Evolutionary conservation across 495 filamentous ascomycete species (phyloP), one percentile per base, ranked within the genome.

Genomic region (Daldinia caldariorum): DNA sequence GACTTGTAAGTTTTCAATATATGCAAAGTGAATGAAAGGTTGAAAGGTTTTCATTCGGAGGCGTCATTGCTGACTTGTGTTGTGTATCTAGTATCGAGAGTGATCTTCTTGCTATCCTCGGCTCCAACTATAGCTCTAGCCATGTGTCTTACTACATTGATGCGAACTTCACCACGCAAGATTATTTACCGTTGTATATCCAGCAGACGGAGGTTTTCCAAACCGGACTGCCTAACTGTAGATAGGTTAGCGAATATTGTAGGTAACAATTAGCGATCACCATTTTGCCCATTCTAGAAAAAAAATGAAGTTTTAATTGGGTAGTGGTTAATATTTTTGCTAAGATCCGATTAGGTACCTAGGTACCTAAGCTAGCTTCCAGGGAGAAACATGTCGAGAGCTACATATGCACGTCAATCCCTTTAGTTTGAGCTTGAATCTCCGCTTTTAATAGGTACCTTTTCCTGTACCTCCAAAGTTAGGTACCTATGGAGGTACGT

Each of bases 1-100:
- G 91, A 93, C 69, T 94, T 92, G 73, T 88, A 92, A 68, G 84
- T 92, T 74, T 76, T 78, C 9, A 9, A 1, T 41, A 16, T 53
- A 20, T n/a, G 50, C 67, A 66, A 12, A 63, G 66, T 67, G 73
- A 70, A 59, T 16, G 78, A 43, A 41, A 78, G 69, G 32, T 20
- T 10, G n/a, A n/a, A n/a, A n/a, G n/a, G n/a, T n/a, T n/a, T n/a
- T 45, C 4, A 32, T 4, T 22, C 20, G 4, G 9, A 22, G 9
- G 34, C 34, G 34, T 35, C 2, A 35, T 35, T 35, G 9, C 43
- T 47, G 18, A 47, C 43, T 22, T 18, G 9, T 31, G 75, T 20
- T 56, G 58, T 77, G 26, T 26, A 26, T 3, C 26, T 26, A 63
- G 63, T 75, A 59, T 71, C 61, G 71, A 78, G 51, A 66, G 32